Evolutionary conservation across 2,329 filamentous ascomycete genomes (phyloP).

Genomic region (Ceratocystis albifundus): DNA sequence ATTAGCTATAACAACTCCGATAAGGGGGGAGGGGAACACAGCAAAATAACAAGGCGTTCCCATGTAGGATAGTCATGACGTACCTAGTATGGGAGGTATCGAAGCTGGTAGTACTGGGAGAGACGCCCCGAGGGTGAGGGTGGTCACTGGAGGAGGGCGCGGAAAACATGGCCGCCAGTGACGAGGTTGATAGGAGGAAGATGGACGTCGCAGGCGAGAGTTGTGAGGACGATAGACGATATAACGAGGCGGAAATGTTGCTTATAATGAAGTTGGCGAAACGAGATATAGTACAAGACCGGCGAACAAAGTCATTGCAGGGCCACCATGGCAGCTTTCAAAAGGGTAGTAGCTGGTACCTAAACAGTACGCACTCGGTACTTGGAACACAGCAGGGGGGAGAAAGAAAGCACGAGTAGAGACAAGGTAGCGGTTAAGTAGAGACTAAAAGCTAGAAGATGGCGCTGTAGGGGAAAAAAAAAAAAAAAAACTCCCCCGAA

Average conservation of each 20-base stretch:
- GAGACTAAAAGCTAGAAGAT: background rate
- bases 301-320: slow-evolving; percentile 9
- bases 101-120: slow-evolving; percentile 20
- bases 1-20: background rate
- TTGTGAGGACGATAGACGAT: background rate
- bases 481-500: too few species aligned
- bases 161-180: slow-evolving; percentile 16
- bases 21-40: too few species aligned
- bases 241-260: background rate
- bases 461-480: too few species aligned
- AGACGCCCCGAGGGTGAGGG: slow-evolving; percentile 16
- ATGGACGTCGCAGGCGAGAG: background rate
- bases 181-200: background rate
- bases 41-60: background rate
- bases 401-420: background rate
- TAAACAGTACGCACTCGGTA: background rate
- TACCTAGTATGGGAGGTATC: slow-evolving; percentile 16
- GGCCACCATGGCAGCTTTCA: slow-evolving; percentile 8
- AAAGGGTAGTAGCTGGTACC: background rate
- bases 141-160: slow-evolving; percentile 15
- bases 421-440: background rate
- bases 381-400: background rate
- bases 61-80: slow-evolving; percentile 1
- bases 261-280: background rate
- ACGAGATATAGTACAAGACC: background rate